A percentile compares a stretch with the other conserved stretches of the same genome.
Conservation (phyloP, 2,329 filamentous ascomycete species). For the Alternaria postmessia region DNA sequence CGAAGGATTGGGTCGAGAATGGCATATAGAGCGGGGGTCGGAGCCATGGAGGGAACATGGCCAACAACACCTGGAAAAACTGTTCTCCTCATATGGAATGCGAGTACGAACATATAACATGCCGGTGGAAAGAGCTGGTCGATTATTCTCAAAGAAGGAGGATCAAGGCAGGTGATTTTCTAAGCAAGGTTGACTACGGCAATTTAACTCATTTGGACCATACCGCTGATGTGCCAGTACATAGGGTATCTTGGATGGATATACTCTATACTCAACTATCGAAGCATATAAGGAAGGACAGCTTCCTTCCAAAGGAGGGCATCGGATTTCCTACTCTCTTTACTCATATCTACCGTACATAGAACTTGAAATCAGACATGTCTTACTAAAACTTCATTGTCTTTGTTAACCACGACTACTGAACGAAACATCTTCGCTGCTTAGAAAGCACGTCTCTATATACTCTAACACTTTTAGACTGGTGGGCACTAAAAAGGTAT, state of each 20-base stretch:
- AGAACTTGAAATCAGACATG: no score
- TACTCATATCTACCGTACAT: accelerated
- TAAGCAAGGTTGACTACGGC: not conserved
- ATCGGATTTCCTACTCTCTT: accelerated
- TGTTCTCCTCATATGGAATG: not conserved
- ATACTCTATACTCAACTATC: no score
- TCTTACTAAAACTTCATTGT: no score
- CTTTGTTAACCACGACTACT: no score
- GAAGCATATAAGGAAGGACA: no score
- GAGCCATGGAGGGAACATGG: not conserved
- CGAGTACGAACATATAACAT: not conserved
- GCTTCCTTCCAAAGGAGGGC: no score
- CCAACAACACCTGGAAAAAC: not conserved
- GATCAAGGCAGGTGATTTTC: not conserved
- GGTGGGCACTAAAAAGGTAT: no score
- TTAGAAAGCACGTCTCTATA: no score
- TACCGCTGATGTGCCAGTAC: no score
- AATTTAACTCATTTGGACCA: no score
- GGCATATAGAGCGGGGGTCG: not conserved
- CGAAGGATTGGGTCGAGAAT: not conserved
- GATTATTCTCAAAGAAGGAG: not conserved
- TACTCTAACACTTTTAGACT: no score
- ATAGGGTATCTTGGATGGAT: no score
- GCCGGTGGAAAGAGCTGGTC: not conserved
- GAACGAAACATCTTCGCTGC: accelerated